phyloP scores from a whole-genome alignment of 345 rosid species.

The Bruguiera gymnorhiza region DNA sequence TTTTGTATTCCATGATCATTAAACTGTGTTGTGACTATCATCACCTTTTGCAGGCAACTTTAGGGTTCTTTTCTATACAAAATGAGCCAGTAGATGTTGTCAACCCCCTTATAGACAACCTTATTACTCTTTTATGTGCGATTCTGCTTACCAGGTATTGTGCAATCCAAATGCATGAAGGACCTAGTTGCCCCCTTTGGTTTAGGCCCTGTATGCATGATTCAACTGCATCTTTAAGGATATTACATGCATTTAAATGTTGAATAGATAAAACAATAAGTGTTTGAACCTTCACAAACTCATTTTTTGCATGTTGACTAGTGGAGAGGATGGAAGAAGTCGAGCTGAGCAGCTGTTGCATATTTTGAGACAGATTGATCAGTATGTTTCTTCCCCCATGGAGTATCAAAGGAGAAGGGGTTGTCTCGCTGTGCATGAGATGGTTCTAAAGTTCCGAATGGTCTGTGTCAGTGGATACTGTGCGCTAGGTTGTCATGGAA shows the following conservation, averaged over 20 bases:
- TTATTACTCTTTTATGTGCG: constrained; percentile 88
- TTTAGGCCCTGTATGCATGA: neutral
- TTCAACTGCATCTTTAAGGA: neutral
- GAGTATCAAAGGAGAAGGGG: constrained; percentile 93
- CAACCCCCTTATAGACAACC: constrained; percentile 82
- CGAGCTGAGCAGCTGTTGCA: constrained; percentile 96
- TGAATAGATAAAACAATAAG: constrained; percentile 4
- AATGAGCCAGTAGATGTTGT: constrained; percentile 85
- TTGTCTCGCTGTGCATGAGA: constrained; percentile 78
- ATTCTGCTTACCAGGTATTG: constrained; percentile 93
- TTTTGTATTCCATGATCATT: neutral
- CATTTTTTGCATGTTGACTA: constrained; percentile 33
- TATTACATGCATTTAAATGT: neutral
- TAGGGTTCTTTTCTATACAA: constrained; percentile 92
- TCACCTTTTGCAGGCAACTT: constrained; percentile 67
- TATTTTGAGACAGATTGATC: constrained; percentile 85
- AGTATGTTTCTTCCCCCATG: constrained; percentile 66
- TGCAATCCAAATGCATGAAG: constrained; percentile 4
- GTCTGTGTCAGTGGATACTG: constrained; percentile 84
- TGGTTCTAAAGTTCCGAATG: constrained; percentile 85
- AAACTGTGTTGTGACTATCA: constrained; percentile 4
- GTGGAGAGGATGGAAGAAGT: constrained; percentile 99
- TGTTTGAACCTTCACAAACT: constrained; percentile 19
- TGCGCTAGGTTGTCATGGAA: constrained; percentile 87
- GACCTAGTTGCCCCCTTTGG: neutral